Evolutionary conservation across 331 rosid genomes (phyloP).

Genomic region (Pyracantha coccinea): DNA sequence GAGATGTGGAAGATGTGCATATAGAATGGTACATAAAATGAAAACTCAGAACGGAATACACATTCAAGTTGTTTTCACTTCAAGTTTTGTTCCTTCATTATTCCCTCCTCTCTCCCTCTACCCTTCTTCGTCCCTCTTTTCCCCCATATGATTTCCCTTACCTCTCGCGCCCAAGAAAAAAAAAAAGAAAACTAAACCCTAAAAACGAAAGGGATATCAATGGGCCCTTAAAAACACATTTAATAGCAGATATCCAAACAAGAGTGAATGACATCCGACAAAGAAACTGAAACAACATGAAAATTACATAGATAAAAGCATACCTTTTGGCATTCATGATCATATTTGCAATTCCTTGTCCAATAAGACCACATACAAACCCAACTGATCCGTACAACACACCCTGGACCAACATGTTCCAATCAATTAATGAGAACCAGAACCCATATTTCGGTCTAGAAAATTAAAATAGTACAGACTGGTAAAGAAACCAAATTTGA

Average conservation of each 20-base stretch:
- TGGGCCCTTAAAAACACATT: background rate
- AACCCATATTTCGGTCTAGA: slow-evolving; percentile 12
- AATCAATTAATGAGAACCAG: background rate
- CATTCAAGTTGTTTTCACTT: background rate
- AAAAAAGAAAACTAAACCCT: background rate
- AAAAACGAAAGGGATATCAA: background rate
- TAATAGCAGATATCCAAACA: background rate
- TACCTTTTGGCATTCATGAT: slow-evolving; percentile 86
- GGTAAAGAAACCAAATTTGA: background rate
- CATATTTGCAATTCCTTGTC: slow-evolving; percentile 86
- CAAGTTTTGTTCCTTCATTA: background rate
- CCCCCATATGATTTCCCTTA: background rate
- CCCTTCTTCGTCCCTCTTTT: background rate
- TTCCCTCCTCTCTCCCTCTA: background rate
- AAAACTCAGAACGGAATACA: background rate
- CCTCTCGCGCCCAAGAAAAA: background rate
- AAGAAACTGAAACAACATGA: background rate
- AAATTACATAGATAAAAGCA: background rate
- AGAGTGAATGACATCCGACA: background rate
- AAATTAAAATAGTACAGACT: background rate
- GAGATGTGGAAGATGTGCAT: background rate
- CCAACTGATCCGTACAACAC: slow-evolving; percentile 86
- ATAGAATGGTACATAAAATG: background rate
- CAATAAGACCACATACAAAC: slow-evolving; percentile 79
- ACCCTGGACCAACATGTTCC: slow-evolving; percentile 51